A percentile compares a stretch with the other conserved stretches of the same genome.
These are phyloP conservation scores for Penstemon davidsonii DNA, from an alignment of 257 asterid species.

Conservation along the genomic window DNA sequence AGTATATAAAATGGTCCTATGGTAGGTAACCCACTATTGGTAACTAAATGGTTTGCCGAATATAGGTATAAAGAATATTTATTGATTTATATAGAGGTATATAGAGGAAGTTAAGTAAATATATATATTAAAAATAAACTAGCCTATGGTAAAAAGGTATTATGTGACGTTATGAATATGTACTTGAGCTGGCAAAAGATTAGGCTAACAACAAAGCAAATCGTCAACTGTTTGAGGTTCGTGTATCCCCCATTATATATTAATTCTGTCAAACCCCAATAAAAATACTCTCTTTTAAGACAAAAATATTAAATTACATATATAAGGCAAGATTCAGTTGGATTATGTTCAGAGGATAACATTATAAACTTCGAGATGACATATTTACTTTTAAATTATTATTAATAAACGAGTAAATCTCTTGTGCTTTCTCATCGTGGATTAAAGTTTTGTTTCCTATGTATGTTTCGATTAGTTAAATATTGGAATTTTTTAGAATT, in stretches of 20 bases:
- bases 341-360: background rate
- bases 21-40: no score
- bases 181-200: conserved; percentile 34
- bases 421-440: no score
- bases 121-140: no score
- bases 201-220: conserved; percentile 27
- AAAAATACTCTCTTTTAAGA: background rate
- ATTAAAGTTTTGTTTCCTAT: no score
- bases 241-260: background rate
- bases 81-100: no score
- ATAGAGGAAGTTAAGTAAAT: no score
- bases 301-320: no score
- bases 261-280: conserved; percentile 30
- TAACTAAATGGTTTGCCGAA: no score
- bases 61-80: no score
- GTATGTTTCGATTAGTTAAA: background rate
- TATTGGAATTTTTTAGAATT: no score
- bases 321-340: background rate
- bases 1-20: no score
- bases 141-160: background rate
- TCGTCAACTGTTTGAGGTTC: conserved; percentile 35
- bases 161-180: conserved; percentile 22
- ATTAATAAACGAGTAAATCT: no score
- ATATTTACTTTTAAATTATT: background rate
- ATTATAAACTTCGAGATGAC: background rate